Base-by-base conservation (phyloP, 2,329 filamentous ascomycete species). In the Diaporthe australafricana region DNA sequence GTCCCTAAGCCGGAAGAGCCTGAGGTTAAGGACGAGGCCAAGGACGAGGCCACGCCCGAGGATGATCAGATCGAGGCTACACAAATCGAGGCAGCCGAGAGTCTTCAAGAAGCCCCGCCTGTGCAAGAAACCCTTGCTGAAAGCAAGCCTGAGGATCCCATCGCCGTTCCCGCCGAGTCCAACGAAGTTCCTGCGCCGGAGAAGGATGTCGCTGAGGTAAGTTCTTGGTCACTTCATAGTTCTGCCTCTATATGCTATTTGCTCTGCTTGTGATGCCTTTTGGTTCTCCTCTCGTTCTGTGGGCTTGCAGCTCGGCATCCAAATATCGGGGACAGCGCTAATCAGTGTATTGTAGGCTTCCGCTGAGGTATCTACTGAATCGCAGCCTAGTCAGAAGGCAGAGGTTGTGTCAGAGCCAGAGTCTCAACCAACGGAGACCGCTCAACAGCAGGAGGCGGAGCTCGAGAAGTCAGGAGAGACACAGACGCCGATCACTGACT, bases 41-140 rank as follows among this genome's bases (percentile, higher is more conserved):
- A 14, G 27, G 68, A 63, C 5, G 63, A 42, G 32, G 20, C 40
- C 27, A 38, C 48, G 71, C 40, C 74, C 74, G 75, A 38, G n/a
- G 63, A 63, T 5, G 48, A 50, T 20, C 40, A 52, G 22, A 20
- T 47, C 60, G 40, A 70, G 14, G 35, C 20, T 8, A 8, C 35
- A 35, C 32, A 5, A 35, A 5, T 53, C 60, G 40, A 70, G 22
- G 55, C 27, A 14, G 9, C 35, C 42, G 55, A 42, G 25, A 60
- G 17, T 35, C 32, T 35, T 9, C 32, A 35, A 9, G 32, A 35
- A 35, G 32, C 32, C n/a, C 35, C 40, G 38, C 27, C 57, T 1
- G 57, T 22, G 40, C 25, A 62, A 30, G 57, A 3, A 62, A 22
- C 22, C 11, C 38, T 47, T 4, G 40, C 20, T 38, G 47, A 32